These are phyloP conservation scores for Venturiaceae sp. DNA, from an alignment of 2,329 filamentous ascomycete genomes.

Conservation along the genomic window DNA sequence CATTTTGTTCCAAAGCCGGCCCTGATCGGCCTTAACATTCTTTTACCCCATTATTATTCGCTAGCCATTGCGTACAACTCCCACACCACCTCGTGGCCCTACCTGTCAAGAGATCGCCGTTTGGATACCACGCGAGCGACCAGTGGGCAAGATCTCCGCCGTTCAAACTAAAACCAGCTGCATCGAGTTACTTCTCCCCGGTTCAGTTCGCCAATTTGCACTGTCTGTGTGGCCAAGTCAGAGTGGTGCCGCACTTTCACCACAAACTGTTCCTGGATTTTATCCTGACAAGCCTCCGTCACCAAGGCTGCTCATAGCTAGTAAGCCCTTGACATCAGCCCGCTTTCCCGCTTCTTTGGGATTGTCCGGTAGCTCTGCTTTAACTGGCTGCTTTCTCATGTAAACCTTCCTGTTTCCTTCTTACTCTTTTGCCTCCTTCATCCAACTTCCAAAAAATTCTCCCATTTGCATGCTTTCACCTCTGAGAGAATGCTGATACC, in stretches of 20 bases:
- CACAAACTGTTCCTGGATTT: not conserved
- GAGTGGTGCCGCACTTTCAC: not conserved
- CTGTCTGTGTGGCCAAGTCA: not conserved
- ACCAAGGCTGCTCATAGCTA: not conserved
- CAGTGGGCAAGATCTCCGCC: conserved; percentile 24
- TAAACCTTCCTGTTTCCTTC: conserved; percentile 2
- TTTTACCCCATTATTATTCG: not conserved
- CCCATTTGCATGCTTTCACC: not conserved
- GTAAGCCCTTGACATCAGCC: conserved; percentile 4
- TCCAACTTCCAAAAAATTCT: not conserved
- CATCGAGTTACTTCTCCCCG: conserved; percentile 9
- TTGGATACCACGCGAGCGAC: conserved; percentile 22
- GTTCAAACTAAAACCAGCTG: conserved; percentile 17
- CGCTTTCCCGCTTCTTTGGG: conserved; percentile 5
- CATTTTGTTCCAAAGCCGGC: not conserved
- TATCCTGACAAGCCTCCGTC: conserved; percentile 21
- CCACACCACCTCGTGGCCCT: conserved; percentile 4
- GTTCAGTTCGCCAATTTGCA: not conserved
- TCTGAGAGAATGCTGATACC: not conserved
- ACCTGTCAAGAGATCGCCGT: conserved; percentile 7
- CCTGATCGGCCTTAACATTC: not conserved
- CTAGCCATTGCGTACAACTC: not conserved
- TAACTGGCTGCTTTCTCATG: not conserved
- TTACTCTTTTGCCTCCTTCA: not conserved
- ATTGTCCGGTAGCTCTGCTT: not conserved